These are phyloP conservation scores for Penicillium steckii DNA, from an alignment of 495 filamentous ascomycete species.

Conservation along the genomic window DNA sequence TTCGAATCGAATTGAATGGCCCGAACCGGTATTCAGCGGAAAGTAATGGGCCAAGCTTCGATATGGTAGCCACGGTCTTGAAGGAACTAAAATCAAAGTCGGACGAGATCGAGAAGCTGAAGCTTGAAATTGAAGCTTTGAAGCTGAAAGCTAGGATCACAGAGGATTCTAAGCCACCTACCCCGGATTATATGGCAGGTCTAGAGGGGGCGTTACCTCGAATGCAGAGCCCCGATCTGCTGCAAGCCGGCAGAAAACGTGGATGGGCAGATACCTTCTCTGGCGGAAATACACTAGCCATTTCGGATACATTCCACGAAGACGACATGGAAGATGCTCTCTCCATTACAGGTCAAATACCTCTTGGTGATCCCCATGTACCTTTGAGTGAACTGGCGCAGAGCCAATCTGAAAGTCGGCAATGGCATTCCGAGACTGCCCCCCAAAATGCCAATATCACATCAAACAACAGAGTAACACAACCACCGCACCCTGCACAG, in stretches of 20 bases:
- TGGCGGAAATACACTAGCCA: conserved; percentile 21
- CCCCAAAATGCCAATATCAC: not conserved
- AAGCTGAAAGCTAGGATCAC: conserved; percentile 41
- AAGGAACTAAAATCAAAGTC: conserved; percentile 46
- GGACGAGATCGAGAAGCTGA: conserved; percentile 46
- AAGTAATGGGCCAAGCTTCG: conserved; percentile 24
- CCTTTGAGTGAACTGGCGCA: conserved; percentile 1
- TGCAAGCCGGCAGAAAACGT: conserved; percentile 40
- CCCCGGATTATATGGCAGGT: conserved; percentile 1
- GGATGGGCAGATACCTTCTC: conserved; percentile 34
- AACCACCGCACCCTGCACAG: conserved; percentile 10
- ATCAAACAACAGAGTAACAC: not conserved
- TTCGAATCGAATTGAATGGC: conserved; percentile 43
- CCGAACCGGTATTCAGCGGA: conserved; percentile 22
- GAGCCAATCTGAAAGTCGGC: conserved; percentile 7
- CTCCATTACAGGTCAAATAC: conserved; percentile 6
- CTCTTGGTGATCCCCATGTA: not conserved
- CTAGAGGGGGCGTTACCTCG: conserved; percentile 26
- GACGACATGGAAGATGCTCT: conserved; percentile 36
- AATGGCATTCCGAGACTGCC: conserved; percentile 17
- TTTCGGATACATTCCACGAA: conserved; percentile 42
- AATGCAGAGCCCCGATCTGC: conserved; percentile 38
- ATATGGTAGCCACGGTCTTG: conserved; percentile 45
- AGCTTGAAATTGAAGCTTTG: conserved; percentile 45
- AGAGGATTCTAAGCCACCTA: conserved; percentile 28